Evolutionary conservation across 1,139 yeast genomes (phyloP), one percentile per base, ranked within the genome.

Genomic region (Hyphopichia wangnamkhiaoensis): DNA sequence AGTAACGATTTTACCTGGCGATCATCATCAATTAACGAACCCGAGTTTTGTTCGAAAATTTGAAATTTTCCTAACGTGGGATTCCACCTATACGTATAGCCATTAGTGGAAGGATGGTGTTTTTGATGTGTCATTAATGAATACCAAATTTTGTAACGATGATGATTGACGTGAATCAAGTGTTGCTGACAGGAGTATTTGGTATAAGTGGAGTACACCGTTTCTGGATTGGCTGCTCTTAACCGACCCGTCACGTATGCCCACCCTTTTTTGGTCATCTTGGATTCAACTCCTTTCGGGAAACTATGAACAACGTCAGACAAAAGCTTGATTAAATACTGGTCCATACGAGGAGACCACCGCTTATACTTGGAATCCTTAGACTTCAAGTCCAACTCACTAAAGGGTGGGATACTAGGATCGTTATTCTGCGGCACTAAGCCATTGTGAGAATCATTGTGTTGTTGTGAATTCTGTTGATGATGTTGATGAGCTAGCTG

Each of bases 281-380:
- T 62, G 1, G 69, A 57, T 14, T 54, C 59, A 0, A 58, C 63
- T 2, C 61, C 68, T 41, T 63, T 57, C 2, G 62, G 62, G 43
- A 50, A 66, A 39, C 68, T 61, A 46, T 67, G 73, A 2, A 65
- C 71, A 12, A 68, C 66, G 43, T 68, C 72, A 4, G 67, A 58
- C 12, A 68, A 50, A 16, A 68, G 47, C 38, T 59, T 63, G 33
- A 68, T 56, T 19, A 68, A 52, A 40, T 45, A 63, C 41, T 62
- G 69, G 43, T 68, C 74, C 74, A 68, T 68, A 31, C 56, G 56
- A 1, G 74, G 71, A 0, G 71, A 57, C 74, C 74, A 68, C 46
- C 74, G 42, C 35, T 65, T 59, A 48, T 68, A 68, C 42, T 68
- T 68, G 7, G 74, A 63, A 35, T 65, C 71, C 34, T 59, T 57